Percentiles rank a stretch among this genome's conserved stretches.
phyloP scores from a whole-genome alignment of 371 early-diverging fungal genomes.

The Rhizopus microsporus region DNA sequence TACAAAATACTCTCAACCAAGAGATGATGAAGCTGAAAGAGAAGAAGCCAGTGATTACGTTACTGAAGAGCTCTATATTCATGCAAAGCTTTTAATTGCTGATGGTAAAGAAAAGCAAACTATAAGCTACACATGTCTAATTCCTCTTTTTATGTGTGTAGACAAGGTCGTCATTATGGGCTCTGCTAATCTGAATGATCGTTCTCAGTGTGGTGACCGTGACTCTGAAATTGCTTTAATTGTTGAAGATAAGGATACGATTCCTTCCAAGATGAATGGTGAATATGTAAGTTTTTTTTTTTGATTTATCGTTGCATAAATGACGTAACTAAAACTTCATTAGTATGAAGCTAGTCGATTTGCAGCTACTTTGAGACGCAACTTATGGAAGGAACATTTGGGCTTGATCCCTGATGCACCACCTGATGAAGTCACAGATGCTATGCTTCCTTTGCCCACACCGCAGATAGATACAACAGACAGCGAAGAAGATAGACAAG shows the following conservation, averaged over 20 bases:
- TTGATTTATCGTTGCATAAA: neutral
- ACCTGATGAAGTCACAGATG: constrained; percentile 49
- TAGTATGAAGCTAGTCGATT: constrained; percentile 64
- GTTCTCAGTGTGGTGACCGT: constrained; percentile 87
- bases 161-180: constrained; percentile 85
- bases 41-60: constrained; percentile 57
- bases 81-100: constrained; percentile 90
- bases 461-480: constrained; percentile 37
- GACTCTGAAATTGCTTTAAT: constrained; percentile 91
- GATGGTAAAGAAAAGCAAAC: constrained; percentile 58
- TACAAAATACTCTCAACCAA: constrained; percentile 18
- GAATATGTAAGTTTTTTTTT: constrained; percentile 46
- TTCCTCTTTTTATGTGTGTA: constrained; percentile 5
- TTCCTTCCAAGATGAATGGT: constrained; percentile 78
- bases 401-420: constrained; percentile 63
- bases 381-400: constrained; percentile 84
- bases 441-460: constrained; percentile 53
- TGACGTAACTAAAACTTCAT: neutral
- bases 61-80: constrained; percentile 90
- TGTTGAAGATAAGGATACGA: constrained; percentile 73
- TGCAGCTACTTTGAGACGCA: constrained; percentile 75
- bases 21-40: constrained; percentile 26
- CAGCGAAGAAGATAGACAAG: constrained; percentile 39
- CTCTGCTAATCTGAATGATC: constrained; percentile 92
- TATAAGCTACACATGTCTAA: neutral